phyloP scores from a whole-genome alignment of 192 early-diverging fungal genomes.

The Paraglomus occultum region DNA sequence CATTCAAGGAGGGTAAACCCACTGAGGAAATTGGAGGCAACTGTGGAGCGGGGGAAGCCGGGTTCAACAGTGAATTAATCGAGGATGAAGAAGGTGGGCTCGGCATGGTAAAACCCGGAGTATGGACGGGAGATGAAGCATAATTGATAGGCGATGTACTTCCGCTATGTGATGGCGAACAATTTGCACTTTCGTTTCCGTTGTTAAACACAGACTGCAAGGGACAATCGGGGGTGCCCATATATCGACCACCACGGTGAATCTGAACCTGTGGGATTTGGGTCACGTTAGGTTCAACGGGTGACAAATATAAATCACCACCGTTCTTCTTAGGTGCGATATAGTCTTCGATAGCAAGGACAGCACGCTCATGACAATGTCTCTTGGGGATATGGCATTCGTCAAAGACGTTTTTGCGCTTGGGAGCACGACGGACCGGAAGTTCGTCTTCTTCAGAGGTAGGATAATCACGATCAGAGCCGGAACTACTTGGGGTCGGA shows the following conservation, averaged over 20 bases:
- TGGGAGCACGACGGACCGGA: conserved; percentile 1
- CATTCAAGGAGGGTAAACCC: not conserved
- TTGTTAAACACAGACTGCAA: conserved; percentile 18
- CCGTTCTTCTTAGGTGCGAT: conserved; percentile 38
- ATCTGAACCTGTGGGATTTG: conserved; percentile 18
- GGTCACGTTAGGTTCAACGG: conserved; percentile 7
- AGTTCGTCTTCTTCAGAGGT: conserved; percentile 29
- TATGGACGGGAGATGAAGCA: conserved; percentile 32
- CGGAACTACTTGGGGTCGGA: conserved; percentile 30
- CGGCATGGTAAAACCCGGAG: conserved; percentile 30
- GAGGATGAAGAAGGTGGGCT: conserved; percentile 2
- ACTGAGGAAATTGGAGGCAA: conserved; percentile 12
- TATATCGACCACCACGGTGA: conserved; percentile 15
- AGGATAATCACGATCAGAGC: conserved; percentile 24
- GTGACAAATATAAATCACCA: conserved; percentile 8
- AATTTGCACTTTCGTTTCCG: not conserved
- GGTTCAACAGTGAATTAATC: conserved; percentile 37
- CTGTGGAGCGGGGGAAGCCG: conserved; percentile 16
- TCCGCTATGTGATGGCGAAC: not conserved
- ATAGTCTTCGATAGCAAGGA: conserved; percentile 55
- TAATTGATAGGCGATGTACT: conserved; percentile 30
- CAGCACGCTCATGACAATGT: conserved; percentile 23
- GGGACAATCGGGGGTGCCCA: conserved; percentile 23
- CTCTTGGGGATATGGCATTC: conserved; percentile 23
- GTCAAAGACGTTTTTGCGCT: conserved; percentile 15